phyloP scores from a whole-genome alignment of 176 grass and related monocot genomes.

The Leersia perrieri region DNA sequence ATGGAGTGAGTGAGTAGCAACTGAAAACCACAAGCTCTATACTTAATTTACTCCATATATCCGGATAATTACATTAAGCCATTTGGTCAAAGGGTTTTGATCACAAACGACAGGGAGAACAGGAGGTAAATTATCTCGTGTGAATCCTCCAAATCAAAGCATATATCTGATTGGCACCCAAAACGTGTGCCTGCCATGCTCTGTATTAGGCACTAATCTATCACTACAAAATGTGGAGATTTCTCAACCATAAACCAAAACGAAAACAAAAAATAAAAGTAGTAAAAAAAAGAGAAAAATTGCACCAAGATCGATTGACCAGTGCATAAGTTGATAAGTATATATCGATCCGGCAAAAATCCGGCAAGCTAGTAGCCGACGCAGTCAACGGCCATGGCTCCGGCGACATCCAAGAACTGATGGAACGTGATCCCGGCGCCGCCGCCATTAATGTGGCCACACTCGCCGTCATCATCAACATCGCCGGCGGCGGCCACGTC shows the following conservation, averaged over 20 bases:
- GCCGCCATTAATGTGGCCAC: slow-evolving; percentile 19
- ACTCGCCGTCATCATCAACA: slow-evolving; percentile 7
- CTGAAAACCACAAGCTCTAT: slow-evolving; percentile 26
- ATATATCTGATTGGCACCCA: slow-evolving; percentile 13
- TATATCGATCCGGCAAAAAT: slow-evolving; percentile 11
- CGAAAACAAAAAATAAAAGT: background rate
- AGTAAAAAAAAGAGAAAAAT: background rate
- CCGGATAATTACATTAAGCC: slow-evolving; percentile 29
- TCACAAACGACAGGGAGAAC: slow-evolving; percentile 29
- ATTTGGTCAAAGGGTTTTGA: slow-evolving; percentile 21
- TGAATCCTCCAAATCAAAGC: slow-evolving; percentile 14
- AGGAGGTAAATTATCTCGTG: slow-evolving; percentile 28
- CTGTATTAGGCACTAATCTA: slow-evolving; percentile 25
- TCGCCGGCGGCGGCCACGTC: no score
- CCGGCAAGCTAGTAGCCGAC: slow-evolving; percentile 44
- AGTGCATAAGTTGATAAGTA: background rate
- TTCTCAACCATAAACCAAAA: slow-evolving; percentile 17
- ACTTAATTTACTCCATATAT: background rate
- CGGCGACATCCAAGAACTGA: slow-evolving; percentile 41
- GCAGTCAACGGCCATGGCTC: slow-evolving; percentile 39
- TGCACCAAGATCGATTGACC: background rate
- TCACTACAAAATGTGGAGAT: slow-evolving; percentile 48
- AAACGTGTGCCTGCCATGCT: background rate
- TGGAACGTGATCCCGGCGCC: slow-evolving; percentile 35
- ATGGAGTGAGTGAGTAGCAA: background rate